Evolutionary conservation across 2,329 filamentous ascomycete species (phyloP).

Genomic region (Calonectria pteridis): DNA sequence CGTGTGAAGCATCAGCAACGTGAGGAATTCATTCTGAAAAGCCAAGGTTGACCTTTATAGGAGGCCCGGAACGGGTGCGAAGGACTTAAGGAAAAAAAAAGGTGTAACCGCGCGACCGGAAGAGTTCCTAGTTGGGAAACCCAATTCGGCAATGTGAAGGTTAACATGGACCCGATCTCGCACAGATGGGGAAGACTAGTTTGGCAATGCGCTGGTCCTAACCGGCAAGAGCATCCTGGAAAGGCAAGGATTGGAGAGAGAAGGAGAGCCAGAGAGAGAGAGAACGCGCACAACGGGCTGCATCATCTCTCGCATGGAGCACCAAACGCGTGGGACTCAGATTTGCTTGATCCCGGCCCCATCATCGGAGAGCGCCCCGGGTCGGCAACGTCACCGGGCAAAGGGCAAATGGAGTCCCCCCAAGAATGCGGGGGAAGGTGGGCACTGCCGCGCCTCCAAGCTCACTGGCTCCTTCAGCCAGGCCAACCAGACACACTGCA

Average conservation of each 20-base stretch:
- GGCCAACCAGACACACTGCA: slow-evolving; percentile 21
- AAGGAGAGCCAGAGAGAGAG: not conserved
- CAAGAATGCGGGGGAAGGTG: slow-evolving; percentile 26
- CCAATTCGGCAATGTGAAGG: slow-evolving; percentile 9
- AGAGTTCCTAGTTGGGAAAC: not conserved
- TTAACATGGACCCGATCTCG: not conserved
- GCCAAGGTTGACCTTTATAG: not conserved
- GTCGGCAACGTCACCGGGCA: slow-evolving; percentile 31
- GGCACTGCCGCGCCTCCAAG: slow-evolving; percentile 17
- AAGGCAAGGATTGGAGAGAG: not conserved
- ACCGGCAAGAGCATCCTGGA: not conserved
- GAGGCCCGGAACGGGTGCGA: not conserved
- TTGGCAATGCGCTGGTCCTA: not conserved
- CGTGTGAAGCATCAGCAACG: not conserved
- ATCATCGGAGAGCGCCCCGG: slow-evolving; percentile 23
- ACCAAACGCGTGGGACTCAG: slow-evolving; percentile 24
- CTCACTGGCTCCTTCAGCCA: not conserved
- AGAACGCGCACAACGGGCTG: not conserved
- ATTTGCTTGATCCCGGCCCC: slow-evolving; percentile 10
- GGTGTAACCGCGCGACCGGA: slow-evolving; percentile 14
- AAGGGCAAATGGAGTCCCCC: slow-evolving; percentile 20
- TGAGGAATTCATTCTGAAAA: not conserved
- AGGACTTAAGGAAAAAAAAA: not conserved
- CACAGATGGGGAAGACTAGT: not conserved
- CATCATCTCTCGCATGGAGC: not conserved